Evolutionary conservation across 106 monocot species (phyloP).

Genomic region (Apostasia ramifera): DNA sequence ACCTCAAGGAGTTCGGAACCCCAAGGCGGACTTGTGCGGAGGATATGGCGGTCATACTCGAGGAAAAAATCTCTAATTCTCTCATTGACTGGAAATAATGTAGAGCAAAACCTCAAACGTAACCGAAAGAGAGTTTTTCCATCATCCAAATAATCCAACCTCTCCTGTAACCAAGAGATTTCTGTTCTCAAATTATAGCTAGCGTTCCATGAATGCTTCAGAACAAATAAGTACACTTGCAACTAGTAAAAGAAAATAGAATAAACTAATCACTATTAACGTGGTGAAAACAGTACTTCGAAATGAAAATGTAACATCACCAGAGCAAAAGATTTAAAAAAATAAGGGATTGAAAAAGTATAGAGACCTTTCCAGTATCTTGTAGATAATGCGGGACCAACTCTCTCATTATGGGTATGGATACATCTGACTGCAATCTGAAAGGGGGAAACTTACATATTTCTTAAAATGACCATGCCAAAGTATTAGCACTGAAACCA

Average conservation of each 20-base stretch:
- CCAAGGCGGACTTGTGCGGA: conserved; percentile 96
- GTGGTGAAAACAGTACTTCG: too few species aligned
- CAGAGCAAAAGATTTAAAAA: neutral
- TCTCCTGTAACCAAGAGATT: conserved; percentile 50
- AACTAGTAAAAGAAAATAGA: too few species aligned
- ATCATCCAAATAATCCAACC: conserved; percentile 90
- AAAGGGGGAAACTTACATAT: conserved; percentile 8
- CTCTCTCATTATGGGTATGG: conserved; percentile 85
- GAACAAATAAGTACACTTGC: too few species aligned
- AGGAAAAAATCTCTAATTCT: conserved; percentile 93
- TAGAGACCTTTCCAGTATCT: conserved; percentile 70
- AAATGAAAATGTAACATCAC: too few species aligned
- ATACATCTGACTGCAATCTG: conserved; percentile 75
- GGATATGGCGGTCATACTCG: conserved; percentile 90
- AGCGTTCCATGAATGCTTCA: neutral
- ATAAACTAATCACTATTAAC: too few species aligned
- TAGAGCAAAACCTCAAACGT: conserved; percentile 73
- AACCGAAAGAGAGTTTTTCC: conserved; percentile 87
- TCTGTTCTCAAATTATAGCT: neutral
- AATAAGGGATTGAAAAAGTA: neutral
- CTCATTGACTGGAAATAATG: conserved; percentile 89
- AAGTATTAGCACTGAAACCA: too few species aligned
- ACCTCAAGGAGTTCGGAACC: conserved; percentile 99
- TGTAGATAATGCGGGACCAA: conserved; percentile 90
- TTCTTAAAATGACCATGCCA: neutral